Base-by-base conservation (phyloP, 2,329 filamentous ascomycete genomes). In the Diaporthe citriasiana region DNA sequence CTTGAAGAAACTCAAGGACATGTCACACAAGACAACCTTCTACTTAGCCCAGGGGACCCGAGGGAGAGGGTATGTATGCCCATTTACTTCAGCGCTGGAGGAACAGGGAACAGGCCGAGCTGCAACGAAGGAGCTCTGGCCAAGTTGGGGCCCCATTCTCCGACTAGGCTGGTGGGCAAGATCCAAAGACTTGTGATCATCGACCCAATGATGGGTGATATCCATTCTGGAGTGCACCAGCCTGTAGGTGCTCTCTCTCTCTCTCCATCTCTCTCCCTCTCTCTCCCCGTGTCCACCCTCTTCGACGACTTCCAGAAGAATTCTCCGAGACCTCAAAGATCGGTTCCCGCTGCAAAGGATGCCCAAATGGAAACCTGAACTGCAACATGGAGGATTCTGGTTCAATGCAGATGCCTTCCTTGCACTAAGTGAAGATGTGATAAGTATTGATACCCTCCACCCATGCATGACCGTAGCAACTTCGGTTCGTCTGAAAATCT, bases 401-500 rank as follows among this genome's bases (percentile, higher is more conserved):
- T 27, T 50, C 27, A 50, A 38, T n/a, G 19, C 40, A 6, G 19
- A 1, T 22, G 12, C 9, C 45, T 27, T 51, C 63, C 45, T 51
- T 38, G 63, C 22, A 17, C 25, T 25, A 25, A 22, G 25, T 45
- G 19, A 45, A 45, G 15, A 51, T 27, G 19, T 13, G 25, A 38
- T 10, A 47, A 22, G 60, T 66, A 25, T 5, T 30, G 7, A 38
- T 38, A 51, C 22, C 6, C 60, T 25, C 22, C 13, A 12, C 4
- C 22, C 22, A n/a, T n/a, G n/a, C 3, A n/a, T 25, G 13, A 9
- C 19, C 10, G 10, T 22, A 51, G 8, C n/a, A n/a, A n/a, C n/a
- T n/a, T n/a, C n/a, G n/a, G 45, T 66, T 66, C 63, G 63, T 53
- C 63, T 40, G 33, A 53, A 53, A 10, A 53, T 51, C 63, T 68